phyloP scores from a whole-genome alignment of 306 rosid genomes.

The Arachis stenosperma region DNA sequence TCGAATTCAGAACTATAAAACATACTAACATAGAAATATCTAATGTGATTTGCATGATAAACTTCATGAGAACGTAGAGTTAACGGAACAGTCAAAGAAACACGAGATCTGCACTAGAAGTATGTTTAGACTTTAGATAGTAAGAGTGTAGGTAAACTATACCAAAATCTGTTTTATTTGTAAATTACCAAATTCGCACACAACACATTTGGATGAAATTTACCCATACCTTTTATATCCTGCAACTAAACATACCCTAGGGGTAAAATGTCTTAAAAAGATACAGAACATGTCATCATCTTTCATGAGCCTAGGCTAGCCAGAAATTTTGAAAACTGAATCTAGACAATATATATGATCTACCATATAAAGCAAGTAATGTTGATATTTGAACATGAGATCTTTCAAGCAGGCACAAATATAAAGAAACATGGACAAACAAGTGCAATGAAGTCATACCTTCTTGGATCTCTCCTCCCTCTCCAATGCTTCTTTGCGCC shows the following conservation, averaged over 20 bases:
- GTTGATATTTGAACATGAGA: background rate
- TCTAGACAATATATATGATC: background rate
- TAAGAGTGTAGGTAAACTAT: too few species aligned
- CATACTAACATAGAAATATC: background rate
- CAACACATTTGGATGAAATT: too few species aligned
- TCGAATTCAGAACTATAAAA: background rate
- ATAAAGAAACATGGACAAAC: background rate
- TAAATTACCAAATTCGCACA: too few species aligned
- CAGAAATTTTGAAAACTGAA: background rate
- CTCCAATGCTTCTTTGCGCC: conserved; percentile 77
- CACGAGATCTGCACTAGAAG: background rate
- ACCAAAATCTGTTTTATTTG: too few species aligned
- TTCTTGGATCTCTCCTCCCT: conserved; percentile 93
- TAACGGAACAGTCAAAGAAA: background rate
- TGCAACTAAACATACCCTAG: too few species aligned
- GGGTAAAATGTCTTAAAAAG: too few species aligned
- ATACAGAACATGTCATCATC: background rate
- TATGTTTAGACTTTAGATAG: too few species aligned
- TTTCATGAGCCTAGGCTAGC: background rate
- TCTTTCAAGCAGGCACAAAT: background rate
- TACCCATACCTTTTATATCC: too few species aligned
- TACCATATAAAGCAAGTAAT: background rate
- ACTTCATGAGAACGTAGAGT: background rate
- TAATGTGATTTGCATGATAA: background rate
- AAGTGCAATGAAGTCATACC: conserved; percentile 45